A percentile compares a stretch with the other conserved stretches of the same genome.
phyloP scores from a whole-genome alignment of 805 yeast species.

The Cyberlindnera euphorbiae region DNA sequence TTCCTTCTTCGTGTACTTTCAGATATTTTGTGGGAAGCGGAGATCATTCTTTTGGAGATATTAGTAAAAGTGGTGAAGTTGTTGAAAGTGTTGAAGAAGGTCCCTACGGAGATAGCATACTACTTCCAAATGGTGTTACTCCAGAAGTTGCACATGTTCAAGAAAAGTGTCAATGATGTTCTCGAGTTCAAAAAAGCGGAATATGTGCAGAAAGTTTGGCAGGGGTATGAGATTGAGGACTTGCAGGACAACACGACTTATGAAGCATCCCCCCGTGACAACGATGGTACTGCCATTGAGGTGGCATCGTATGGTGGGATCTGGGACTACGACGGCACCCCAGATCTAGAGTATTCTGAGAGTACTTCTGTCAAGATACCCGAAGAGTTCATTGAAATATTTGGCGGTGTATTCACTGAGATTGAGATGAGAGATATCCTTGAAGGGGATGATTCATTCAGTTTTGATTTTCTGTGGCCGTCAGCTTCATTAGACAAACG shows the following conservation, averaged over 20 bases:
- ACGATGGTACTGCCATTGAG: not conserved
- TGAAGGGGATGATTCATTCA: constrained; percentile 13
- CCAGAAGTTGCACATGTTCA: constrained; percentile 13
- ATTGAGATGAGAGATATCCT: constrained; percentile 13
- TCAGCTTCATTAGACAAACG: not conserved
- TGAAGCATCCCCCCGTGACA: not conserved
- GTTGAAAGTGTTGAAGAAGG: constrained; percentile 11
- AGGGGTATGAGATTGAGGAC: constrained; percentile 3
- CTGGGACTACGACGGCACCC: constrained; percentile 11
- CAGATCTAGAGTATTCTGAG: constrained; percentile 10
- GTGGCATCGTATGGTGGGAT: not conserved
- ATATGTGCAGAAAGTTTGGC: constrained; percentile 10
- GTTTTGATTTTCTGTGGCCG: constrained; percentile 12
- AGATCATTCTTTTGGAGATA: constrained; percentile 15
- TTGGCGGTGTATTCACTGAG: constrained; percentile 8
- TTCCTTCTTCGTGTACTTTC: constrained; percentile 16
- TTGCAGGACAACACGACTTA: not conserved
- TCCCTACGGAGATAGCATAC: constrained; percentile 15
- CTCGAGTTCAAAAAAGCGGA: constrained; percentile 1
- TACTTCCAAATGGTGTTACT: constrained; percentile 16
- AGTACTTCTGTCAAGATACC: constrained; percentile 8
- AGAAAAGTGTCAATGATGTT: not conserved
- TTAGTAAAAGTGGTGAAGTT: constrained; percentile 12
- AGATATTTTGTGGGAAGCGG: constrained; percentile 20
- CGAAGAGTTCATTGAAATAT: constrained; percentile 10